Conservation (phyloP, 352 stramenopile genomes). For the Phytophthora nicotianae region DNA sequence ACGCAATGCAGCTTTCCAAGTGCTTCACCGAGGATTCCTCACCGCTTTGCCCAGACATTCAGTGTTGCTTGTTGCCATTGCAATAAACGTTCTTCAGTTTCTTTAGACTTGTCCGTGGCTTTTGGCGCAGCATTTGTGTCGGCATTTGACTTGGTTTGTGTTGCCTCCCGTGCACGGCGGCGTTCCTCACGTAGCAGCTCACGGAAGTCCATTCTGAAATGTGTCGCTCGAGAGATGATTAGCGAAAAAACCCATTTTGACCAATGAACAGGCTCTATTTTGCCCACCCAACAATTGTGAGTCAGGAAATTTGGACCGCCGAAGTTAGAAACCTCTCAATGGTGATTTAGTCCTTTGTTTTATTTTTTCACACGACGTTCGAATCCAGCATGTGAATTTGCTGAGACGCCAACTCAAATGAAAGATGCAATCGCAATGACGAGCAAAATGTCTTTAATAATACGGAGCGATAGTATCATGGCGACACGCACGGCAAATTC, state of each 20-base stretch:
- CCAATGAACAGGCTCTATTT: too few relatives aligned
- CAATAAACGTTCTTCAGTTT: background rate
- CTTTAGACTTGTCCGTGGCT: background rate
- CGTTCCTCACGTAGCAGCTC: constrained; percentile 59
- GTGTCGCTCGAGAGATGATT: background rate
- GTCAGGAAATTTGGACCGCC: too few relatives aligned
- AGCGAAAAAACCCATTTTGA: background rate
- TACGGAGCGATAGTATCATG: too few relatives aligned
- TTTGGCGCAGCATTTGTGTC: background rate
- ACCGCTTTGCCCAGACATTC: constrained; percentile 41
- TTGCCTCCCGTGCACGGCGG: constrained; percentile 36
- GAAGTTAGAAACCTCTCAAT: too few relatives aligned
- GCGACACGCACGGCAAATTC: too few relatives aligned
- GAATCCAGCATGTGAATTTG: too few relatives aligned
- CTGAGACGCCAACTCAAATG: too few relatives aligned
- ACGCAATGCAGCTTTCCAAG: background rate
- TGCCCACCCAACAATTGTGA: too few relatives aligned
- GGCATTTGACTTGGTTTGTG: background rate
- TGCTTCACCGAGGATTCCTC: background rate
- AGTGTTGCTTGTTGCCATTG: constrained; percentile 22
- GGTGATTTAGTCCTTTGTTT: too few relatives aligned
- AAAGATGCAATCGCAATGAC: too few relatives aligned
- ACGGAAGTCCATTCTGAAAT: constrained; percentile 52
- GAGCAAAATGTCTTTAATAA: too few relatives aligned
- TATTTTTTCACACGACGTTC: too few relatives aligned